Percentiles rank a stretch among this genome's conserved stretches.
Evolutionary conservation across 441 rosid species (phyloP).

Genomic region (Adansonia rubrostipa): DNA sequence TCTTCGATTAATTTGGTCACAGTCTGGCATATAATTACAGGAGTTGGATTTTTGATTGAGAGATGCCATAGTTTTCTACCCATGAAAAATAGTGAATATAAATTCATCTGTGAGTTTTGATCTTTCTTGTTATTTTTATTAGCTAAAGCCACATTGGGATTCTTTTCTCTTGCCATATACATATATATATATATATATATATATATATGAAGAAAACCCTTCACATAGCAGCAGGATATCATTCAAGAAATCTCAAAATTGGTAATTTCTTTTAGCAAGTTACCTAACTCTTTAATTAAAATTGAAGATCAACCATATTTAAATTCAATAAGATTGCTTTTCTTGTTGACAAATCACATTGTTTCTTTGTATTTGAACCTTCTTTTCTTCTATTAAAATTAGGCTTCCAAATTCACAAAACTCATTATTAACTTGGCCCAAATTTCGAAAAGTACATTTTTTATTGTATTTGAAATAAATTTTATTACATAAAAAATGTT

Average conservation of each 20-base stretch:
- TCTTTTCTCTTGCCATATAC: too few relatives aligned
- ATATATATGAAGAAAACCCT: too few relatives aligned
- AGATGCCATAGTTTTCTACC: not conserved
- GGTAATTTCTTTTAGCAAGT: not conserved
- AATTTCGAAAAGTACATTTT: too few relatives aligned
- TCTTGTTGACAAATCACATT: not conserved
- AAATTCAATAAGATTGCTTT: not conserved
- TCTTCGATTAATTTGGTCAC: not conserved
- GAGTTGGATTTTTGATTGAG: not conserved
- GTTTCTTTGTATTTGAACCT: not conserved
- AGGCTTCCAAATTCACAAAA: too few relatives aligned
- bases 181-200: too few relatives aligned
- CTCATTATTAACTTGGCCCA: too few relatives aligned
- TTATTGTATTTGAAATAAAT: too few relatives aligned
- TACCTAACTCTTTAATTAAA: not conserved
- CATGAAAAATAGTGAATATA: too few relatives aligned
- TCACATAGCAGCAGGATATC: too few relatives aligned
- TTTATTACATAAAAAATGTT: too few relatives aligned
- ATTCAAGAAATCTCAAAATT: not conserved
- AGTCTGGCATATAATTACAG: not conserved
- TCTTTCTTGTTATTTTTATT: not conserved
- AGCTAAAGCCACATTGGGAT: not conserved
- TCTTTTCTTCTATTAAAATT: too few relatives aligned
- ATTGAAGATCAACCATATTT: not conserved
- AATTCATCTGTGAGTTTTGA: too few relatives aligned